These are phyloP conservation scores for Penicillium aurantiogriseum DNA, from an alignment of 2,329 filamentous ascomycete genomes.

Conservation along the genomic window DNA sequence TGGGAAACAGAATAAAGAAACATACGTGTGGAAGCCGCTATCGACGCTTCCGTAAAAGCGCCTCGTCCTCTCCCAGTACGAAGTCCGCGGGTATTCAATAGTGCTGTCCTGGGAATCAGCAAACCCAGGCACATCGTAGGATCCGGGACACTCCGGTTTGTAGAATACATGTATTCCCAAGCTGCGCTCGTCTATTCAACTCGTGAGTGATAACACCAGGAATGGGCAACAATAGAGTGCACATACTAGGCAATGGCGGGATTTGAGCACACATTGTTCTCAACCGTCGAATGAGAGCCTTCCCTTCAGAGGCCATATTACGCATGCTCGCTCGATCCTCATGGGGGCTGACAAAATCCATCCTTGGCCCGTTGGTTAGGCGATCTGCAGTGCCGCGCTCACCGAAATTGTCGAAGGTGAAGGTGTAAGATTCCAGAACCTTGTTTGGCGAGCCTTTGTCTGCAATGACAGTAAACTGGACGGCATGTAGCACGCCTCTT, in stretches of 20 bases:
- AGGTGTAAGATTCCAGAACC: background rate
- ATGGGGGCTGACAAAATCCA: background rate
- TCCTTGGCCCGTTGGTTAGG: background rate
- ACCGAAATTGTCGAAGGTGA: background rate
- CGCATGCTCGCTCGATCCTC: background rate
- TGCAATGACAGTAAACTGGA: background rate
- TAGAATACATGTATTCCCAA: background rate
- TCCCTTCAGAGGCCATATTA: background rate
- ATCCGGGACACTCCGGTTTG: background rate
- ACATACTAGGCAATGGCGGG: background rate
- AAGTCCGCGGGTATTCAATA: background rate
- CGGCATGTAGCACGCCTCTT: background rate
- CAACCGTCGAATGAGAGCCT: background rate
- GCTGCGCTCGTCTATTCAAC: background rate
- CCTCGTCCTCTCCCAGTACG: background rate
- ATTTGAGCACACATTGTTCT: background rate
- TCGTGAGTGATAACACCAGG: background rate
- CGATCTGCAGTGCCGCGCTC: background rate
- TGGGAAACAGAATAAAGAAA: background rate
- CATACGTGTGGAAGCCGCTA: background rate
- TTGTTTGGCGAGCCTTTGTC: background rate
- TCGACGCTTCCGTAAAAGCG: background rate
- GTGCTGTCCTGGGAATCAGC: background rate
- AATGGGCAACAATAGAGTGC: background rate
- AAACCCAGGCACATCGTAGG: background rate